A percentile compares a stretch with the other conserved stretches of the same genome.
Evolutionary conservation across 768 basidiomycete genomes (phyloP).

Genomic region (Podaxis mareebaensis): DNA sequence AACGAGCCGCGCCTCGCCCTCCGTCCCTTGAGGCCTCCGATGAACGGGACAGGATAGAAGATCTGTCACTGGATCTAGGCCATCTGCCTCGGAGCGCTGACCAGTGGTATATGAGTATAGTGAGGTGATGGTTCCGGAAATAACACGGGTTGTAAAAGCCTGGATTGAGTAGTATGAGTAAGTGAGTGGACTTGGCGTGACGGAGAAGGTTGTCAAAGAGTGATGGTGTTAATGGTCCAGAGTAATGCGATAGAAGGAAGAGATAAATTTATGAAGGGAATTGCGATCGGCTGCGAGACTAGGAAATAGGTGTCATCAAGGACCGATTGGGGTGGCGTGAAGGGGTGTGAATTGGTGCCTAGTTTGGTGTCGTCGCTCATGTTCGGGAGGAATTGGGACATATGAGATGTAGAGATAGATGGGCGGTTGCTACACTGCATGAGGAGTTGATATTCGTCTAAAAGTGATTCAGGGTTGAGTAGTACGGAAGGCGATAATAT

Average conservation of each 20-base stretch:
- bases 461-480: not conserved
- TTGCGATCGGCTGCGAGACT: conserved; percentile 2
- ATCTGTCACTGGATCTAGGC: not conserved
- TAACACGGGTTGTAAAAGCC: not conserved
- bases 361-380: not conserved
- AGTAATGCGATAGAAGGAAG: not conserved
- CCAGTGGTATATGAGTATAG: not conserved
- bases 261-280: not conserved
- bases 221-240: conserved; percentile 6
- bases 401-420: not conserved
- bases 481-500: not conserved
- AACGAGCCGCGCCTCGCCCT: not conserved
- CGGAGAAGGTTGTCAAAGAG: not conserved
- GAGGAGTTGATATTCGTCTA: not conserved
- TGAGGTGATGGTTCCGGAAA: conserved; percentile 3
- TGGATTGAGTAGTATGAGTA: conserved; percentile 4
- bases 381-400: not conserved
- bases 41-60: not conserved
- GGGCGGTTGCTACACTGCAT: not conserved
- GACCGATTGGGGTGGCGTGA: not conserved
- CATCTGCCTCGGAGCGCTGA: not conserved
- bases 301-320: not conserved
- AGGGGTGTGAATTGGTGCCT: not conserved
- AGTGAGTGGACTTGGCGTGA: not conserved
- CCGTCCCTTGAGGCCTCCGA: not conserved